These are phyloP conservation scores for Yarrowia bubula DNA, from an alignment of 805 yeast species.

Conservation along the genomic window DNA sequence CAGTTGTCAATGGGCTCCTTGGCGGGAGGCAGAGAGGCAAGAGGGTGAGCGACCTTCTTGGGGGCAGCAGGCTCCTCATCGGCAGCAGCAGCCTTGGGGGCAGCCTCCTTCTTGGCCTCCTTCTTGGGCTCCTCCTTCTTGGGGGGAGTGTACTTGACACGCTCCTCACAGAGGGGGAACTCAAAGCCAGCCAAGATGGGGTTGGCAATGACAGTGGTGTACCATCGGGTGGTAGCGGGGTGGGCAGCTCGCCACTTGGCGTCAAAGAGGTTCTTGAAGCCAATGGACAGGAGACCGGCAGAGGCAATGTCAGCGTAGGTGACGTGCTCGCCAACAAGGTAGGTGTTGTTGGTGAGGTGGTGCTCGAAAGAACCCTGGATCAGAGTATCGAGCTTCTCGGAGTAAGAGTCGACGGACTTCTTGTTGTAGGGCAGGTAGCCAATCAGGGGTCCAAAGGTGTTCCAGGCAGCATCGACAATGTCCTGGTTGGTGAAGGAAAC, in stretches of 20 bases:
- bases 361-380: slow-evolving; percentile 42
- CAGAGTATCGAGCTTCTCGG: slow-evolving; percentile 43
- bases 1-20: slow-evolving; percentile 78
- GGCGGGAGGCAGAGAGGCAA: slow-evolving; percentile 75
- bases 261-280: slow-evolving; percentile 60
- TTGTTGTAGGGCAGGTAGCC: slow-evolving; percentile 80
- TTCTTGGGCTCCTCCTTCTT: slow-evolving; percentile 68
- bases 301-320: slow-evolving; percentile 64
- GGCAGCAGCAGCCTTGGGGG: slow-evolving; percentile 41
- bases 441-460: slow-evolving; percentile 55
- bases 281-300: slow-evolving; percentile 49
- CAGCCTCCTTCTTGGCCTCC: slow-evolving; percentile 38
- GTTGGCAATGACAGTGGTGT: slow-evolving; percentile 50
- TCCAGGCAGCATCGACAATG: slow-evolving; percentile 48
- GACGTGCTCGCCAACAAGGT: slow-evolving; percentile 65
- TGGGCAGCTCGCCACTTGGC: slow-evolving; percentile 58
- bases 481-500: slow-evolving; percentile 73
- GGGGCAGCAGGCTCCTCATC: slow-evolving; percentile 46
- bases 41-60: slow-evolving; percentile 88
- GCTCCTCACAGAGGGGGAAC: slow-evolving; percentile 60
- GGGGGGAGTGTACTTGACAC: slow-evolving; percentile 66
- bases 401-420: slow-evolving; percentile 54
- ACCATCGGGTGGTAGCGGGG: slow-evolving; percentile 73
- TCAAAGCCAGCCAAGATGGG: slow-evolving; percentile 51
- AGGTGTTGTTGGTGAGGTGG: slow-evolving; percentile 53